Evolutionary conservation across 2,329 filamentous ascomycete genomes (phyloP), one percentile per base, ranked within the genome.

Genomic region (Thielaviopsis euricoi): DNA sequence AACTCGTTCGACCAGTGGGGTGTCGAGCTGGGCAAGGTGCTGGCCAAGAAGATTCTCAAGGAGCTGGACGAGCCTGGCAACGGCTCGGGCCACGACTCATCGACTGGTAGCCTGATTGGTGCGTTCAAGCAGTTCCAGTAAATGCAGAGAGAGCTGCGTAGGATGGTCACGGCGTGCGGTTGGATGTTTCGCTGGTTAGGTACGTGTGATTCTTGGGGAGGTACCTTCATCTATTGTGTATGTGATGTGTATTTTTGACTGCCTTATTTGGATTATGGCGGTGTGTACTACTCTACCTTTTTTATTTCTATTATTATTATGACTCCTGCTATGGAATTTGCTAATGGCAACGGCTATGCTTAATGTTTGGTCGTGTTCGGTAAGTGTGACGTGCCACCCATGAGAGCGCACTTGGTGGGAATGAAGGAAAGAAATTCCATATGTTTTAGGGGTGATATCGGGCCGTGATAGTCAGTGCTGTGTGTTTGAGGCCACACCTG

Each of bases 1-100:
- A 98, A 98, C 82, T 89, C 85, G 68, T 98, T 97, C 69, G 93
- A 98, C 75, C 93, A 98, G 78, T 98, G 93, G 93, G 93, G 93
- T 74, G 93, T 98, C 51, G 93, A 98, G 79, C 77, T 98, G 62
- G 93, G 93, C 71, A 98, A 98, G 85, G 83, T 86, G 48, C 76
- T 98, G 64, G 93, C 93, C 62, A 97, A 91, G 83, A 90, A 89
- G 76, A 89, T 90, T 63, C 84, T 88, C 65, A 72, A 73, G 64
- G 93, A 98, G 78, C 79, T 98, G 60, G 89, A 96, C 64, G 79
- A 85, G 68, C 71, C 79, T n/a, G 87, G 81, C 61, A 82, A 80
- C 65, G 83, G 83, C 57, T 75, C 75, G 60, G 80, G 79, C 60
- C 93, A 98, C 73, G 93, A 98, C 71, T 75, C 82, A 62, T 93